phyloP scores from a whole-genome alignment of 139 green algal species.

The Chlorella sorokiniana region DNA sequence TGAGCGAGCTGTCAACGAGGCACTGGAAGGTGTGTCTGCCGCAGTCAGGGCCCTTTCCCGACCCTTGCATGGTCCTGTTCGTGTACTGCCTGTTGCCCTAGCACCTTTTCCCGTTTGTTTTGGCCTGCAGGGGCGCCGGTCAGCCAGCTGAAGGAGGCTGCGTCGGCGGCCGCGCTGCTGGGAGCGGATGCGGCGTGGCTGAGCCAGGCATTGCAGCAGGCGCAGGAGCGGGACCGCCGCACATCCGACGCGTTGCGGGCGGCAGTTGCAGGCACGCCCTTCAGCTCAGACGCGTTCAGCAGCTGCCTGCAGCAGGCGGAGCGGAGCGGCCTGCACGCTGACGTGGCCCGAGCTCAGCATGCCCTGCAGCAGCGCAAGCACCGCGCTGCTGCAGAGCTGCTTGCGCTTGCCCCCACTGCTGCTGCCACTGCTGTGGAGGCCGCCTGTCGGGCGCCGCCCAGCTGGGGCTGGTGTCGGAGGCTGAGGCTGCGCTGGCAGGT shows the following conservation, averaged over 20 bases:
- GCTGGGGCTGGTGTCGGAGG: slow-evolving; percentile 5
- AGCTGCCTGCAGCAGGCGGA: neutral
- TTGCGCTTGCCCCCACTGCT: neutral
- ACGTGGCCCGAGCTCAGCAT: slow-evolving; percentile 6
- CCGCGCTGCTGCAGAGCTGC: neutral
- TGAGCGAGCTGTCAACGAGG: neutral
- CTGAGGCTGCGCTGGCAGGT: neutral
- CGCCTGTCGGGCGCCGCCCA: neutral
- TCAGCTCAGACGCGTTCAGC: neutral
- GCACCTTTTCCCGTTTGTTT: neutral
- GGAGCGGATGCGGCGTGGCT: neutral
- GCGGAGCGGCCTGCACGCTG: slow-evolving; percentile 8
- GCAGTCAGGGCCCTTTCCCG: neutral
- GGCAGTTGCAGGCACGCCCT: neutral
- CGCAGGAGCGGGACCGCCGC: neutral
- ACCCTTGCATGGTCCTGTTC: too few species aligned
- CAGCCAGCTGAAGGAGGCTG: slow-evolving; percentile 1
- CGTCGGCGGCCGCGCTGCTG: neutral
- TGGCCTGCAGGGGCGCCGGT: neutral
- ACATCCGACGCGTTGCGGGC: neutral
- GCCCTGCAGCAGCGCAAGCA: slow-evolving; percentile 8
- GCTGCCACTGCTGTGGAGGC: neutral
- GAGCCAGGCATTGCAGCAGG: neutral
- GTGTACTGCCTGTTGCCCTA: neutral
- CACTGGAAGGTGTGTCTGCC: slow-evolving; percentile 7